Evolutionary conservation across 31 red algal genomes (phyloP), one percentile per base, ranked within the genome.

Genomic region (Endocladia muricata): DNA sequence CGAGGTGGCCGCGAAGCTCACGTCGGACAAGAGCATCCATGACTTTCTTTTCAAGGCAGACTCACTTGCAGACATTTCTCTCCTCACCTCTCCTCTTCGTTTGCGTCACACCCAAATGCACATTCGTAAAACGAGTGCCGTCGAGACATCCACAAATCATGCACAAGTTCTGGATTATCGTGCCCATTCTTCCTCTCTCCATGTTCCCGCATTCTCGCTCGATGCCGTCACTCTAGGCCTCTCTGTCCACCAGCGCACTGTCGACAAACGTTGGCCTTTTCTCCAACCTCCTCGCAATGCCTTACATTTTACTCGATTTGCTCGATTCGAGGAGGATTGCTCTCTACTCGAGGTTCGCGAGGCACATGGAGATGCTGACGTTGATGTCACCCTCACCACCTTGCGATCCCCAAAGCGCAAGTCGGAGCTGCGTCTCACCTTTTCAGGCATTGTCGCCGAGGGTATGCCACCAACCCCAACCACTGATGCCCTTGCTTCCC

Each of bases 191-290:
- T n/a, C 3, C 4, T 48, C 68, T n/a, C 25, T 72, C 3, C 35
- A 31, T 21, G 25, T 72, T 15, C 68, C 68, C 5, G 68, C 39
- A 3, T 49, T 30, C 37, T 8, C 68, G 39, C 36, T 72, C 36
- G 68, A 72, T 33, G 68, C 40, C 13, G 41, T 72, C 13, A 72
- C 68, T 13, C 23, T 33, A 6, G 68, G 68, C 4, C 40, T 72
- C 19, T 42, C 36, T n/a, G 68, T 72, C 15, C 41, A 48, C 37
- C 40, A 72, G 68, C 11, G 68, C 57, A 61, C 57, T 26, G 25
- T 61, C 19, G 7, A 9, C 9, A 13, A 28, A 7, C 9, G 19
- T 11, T 28, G 9, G 13, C 57, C 13, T 7, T 6, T 26, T 11
- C 57, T 61, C 19, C 57, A 13, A 7, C 9, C 9, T 6, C 9